Evolutionary conservation across 202 grass and related monocot genomes (phyloP).

Genomic region (Alloteropsis angusta): DNA sequence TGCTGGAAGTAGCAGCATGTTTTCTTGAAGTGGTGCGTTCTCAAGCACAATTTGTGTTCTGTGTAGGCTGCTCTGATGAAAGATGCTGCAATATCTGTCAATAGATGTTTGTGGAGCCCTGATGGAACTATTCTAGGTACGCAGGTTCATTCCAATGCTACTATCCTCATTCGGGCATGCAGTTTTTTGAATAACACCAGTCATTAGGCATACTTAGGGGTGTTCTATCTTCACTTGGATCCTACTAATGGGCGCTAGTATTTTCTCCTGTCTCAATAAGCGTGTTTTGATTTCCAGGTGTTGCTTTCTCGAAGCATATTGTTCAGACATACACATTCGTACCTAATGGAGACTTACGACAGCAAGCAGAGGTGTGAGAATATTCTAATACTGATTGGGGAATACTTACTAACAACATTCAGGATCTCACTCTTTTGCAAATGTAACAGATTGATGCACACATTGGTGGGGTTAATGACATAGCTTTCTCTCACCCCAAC

Average conservation of each 20-base stretch:
- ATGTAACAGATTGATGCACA: constrained; percentile 88
- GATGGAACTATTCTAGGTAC: constrained; percentile 91
- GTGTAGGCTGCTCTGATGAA: constrained; percentile 87
- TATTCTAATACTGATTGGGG: not conserved
- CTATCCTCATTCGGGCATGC: not conserved
- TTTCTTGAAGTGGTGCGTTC: not conserved
- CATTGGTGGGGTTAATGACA: constrained; percentile 96
- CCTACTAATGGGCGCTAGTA: not conserved
- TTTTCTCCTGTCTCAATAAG: constrained; percentile 3
- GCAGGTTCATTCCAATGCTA: not conserved
- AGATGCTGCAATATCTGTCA: constrained; percentile 95
- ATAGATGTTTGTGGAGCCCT: constrained; percentile 96
- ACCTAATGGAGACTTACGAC: constrained; percentile 81
- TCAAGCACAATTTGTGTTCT: constrained; percentile 16
- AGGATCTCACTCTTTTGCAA: constrained; percentile 27
- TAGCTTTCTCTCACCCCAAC: constrained; percentile 97
- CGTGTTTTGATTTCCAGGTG: constrained; percentile 49
- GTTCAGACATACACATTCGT: constrained; percentile 89
- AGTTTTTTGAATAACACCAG: not conserved
- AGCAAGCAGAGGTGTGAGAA: constrained; percentile 75
- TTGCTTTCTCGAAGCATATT: constrained; percentile 99
- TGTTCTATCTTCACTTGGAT: constrained; percentile 18
- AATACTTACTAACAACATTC: constrained; percentile 1
- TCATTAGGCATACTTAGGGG: constrained; percentile 15
- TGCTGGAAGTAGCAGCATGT: constrained; percentile 21